Evolutionary conservation across 2,329 filamentous ascomycete species (phyloP).

Genomic region (Fusarium sp.): DNA sequence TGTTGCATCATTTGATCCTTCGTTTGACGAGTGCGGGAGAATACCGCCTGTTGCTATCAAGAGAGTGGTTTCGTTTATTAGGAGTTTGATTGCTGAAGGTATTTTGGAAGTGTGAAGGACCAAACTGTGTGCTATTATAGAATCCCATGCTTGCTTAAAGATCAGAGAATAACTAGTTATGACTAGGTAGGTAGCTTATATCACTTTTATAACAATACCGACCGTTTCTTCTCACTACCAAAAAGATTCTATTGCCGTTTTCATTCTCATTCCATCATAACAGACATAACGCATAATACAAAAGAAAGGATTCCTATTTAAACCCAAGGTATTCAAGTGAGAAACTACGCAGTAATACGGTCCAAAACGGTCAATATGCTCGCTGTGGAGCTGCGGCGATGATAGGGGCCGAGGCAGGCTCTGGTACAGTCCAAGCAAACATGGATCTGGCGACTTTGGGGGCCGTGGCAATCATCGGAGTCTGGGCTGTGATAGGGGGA

Average conservation of each 20-base stretch:
- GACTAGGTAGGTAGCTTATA: background rate
- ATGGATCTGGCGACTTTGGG: conserved; percentile 31
- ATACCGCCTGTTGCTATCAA: conserved; percentile 41
- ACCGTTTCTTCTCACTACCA: background rate
- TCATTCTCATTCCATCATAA: conserved; percentile 6
- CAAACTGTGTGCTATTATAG: background rate
- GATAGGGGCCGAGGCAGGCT: conserved; percentile 27
- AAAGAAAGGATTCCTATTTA: background rate
- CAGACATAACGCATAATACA: conserved; percentile 4
- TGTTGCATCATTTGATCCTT: conserved; percentile 45
- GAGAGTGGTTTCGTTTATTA: conserved; percentile 27
- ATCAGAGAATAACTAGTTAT: background rate
- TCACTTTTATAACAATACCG: background rate
- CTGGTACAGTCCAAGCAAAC: conserved; percentile 18
- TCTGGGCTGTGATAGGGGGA: conserved; percentile 22
- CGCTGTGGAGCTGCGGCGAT: conserved; percentile 12
- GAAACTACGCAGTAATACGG: conserved; percentile 4
- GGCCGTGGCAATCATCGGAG: conserved; percentile 21
- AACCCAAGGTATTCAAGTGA: background rate
- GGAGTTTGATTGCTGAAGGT: conserved; percentile 25
- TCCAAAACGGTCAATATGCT: conserved; percentile 12
- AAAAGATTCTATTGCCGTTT: background rate
- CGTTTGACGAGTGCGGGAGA: conserved; percentile 27
- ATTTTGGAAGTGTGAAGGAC: background rate
- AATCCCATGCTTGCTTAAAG: background rate